phyloP scores from a whole-genome alignment of 805 yeast genomes.

The Nakazawaea wickerhamii region DNA sequence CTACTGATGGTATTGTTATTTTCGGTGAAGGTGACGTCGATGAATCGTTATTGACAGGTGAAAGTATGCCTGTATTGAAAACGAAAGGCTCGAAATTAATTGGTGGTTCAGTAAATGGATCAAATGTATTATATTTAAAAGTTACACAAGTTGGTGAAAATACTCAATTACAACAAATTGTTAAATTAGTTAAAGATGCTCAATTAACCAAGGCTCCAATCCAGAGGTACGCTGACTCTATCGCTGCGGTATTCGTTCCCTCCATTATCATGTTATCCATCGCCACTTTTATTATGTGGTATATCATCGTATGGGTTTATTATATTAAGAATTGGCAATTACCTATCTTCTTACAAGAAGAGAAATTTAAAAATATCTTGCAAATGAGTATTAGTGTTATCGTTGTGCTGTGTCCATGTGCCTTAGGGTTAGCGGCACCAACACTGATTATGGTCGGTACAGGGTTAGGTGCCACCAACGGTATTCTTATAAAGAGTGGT shows the following conservation, averaged over 20 bases:
- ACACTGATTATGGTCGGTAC: slow-evolving; percentile 99
- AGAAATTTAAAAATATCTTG: slow-evolving; percentile 29
- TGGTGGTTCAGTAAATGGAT: slow-evolving; percentile 90
- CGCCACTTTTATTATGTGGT: slow-evolving; percentile 65
- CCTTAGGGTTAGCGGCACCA: slow-evolving; percentile 94
- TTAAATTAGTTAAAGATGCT: slow-evolving; percentile 80
- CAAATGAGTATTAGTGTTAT: slow-evolving; percentile 85
- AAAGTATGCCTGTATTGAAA: slow-evolving; percentile 71
- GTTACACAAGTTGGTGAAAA: slow-evolving; percentile 74
- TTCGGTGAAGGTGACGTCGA: slow-evolving; percentile 80
- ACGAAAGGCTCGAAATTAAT: slow-evolving; percentile 54
- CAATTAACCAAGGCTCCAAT: slow-evolving; percentile 87
- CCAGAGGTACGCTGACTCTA: slow-evolving; percentile 78
- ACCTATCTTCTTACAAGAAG: slow-evolving; percentile 24
- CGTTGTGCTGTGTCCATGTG: slow-evolving; percentile 99
- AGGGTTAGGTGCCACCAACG: slow-evolving; percentile 88
- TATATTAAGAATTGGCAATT: slow-evolving; percentile 11
- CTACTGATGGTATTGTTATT: slow-evolving; percentile 84
- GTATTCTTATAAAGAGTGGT: slow-evolving; percentile 91
- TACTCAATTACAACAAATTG: slow-evolving; percentile 85
- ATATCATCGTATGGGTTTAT: slow-evolving; percentile 29
- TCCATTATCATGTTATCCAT: slow-evolving; percentile 55
- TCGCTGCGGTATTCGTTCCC: slow-evolving; percentile 86
- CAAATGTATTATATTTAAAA: slow-evolving; percentile 61
- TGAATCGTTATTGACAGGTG: slow-evolving; percentile 92